These are phyloP conservation scores for Cladosporium colombiae DNA, from an alignment of 2,329 filamentous ascomycete species.

Conservation along the genomic window DNA sequence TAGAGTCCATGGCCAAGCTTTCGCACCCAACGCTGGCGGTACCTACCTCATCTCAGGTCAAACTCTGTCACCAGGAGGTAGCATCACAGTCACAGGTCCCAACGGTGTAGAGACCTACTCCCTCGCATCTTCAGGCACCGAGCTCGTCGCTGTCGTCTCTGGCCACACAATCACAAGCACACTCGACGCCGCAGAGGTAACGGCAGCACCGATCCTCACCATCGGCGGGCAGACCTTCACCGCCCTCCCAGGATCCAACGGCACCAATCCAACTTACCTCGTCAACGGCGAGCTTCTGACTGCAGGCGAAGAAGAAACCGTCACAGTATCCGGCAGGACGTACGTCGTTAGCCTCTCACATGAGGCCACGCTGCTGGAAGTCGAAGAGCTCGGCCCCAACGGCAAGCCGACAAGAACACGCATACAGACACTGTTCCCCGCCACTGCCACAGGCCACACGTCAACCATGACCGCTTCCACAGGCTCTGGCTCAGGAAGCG, in stretches of 20 bases:
- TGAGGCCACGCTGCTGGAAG: constrained; percentile 41
- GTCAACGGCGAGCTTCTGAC: constrained; percentile 43
- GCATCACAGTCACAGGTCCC: constrained; percentile 28
- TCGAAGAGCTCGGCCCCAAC: constrained; percentile 37
- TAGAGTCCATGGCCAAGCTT: constrained; percentile 32
- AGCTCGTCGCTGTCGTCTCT: constrained; percentile 25
- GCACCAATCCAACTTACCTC: constrained; percentile 39
- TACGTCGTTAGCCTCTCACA: constrained; percentile 37
- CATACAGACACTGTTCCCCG: constrained; percentile 42
- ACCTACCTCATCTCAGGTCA: constrained; percentile 33
- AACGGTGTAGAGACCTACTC: constrained; percentile 34
- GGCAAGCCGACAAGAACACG: constrained; percentile 35
- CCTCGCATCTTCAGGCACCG: constrained; percentile 36
- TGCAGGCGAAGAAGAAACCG: constrained; percentile 37
- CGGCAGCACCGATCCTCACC: constrained; percentile 35
- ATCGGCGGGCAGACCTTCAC: constrained; percentile 35
- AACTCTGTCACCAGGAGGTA: constrained; percentile 31
- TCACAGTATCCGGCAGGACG: constrained; percentile 30
- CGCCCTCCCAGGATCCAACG: constrained; percentile 29
- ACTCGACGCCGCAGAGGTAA: constrained; percentile 34
- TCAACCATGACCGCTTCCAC: constrained; percentile 24
- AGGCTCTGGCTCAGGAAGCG: not conserved
- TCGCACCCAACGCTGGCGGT: constrained; percentile 30
- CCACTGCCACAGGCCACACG: constrained; percentile 36
- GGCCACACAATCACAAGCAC: constrained; percentile 36